Percentiles rank a stretch among this genome's conserved stretches.
These are phyloP conservation scores for Furcasterigmium furcatum DNA, from an alignment of 2,329 filamentous ascomycete genomes.

Conservation along the genomic window DNA sequence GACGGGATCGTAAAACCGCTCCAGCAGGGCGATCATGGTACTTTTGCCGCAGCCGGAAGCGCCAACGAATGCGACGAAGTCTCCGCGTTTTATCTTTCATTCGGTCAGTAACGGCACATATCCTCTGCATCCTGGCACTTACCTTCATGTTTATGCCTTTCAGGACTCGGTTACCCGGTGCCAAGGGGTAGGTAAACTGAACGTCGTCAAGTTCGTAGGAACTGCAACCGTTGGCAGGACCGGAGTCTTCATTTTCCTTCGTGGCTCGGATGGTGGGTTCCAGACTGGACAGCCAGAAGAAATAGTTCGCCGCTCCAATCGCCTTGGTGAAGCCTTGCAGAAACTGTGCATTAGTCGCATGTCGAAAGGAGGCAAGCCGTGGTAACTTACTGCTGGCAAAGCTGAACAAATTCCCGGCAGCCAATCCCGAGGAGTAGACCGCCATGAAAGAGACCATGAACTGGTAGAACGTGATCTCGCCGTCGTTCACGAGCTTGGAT, in stretches of 20 bases:
- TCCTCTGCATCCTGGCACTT: no score
- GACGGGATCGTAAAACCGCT: conserved; percentile 26
- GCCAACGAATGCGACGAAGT: conserved; percentile 53
- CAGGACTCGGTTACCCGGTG: neutral
- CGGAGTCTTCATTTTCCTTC: neutral
- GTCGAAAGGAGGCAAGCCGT: neutral
- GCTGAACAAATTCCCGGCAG: conserved; percentile 1
- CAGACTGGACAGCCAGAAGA: conserved; percentile 25
- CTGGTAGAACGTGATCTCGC: conserved; percentile 4
- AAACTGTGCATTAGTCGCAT: neutral
- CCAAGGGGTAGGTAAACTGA: neutral
- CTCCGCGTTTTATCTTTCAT: conserved; percentile 40
- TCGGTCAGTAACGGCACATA: no score
- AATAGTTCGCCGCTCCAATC: conserved; percentile 32
- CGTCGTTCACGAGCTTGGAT: neutral
- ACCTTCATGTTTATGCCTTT: neutral
- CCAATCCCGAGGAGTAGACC: conserved; percentile 18
- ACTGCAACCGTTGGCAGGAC: neutral
- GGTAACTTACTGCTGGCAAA: conserved; percentile 5
- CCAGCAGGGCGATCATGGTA: conserved; percentile 51
- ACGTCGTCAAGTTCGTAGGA: neutral
- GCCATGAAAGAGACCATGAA: conserved; percentile 26
- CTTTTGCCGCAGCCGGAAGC: conserved; percentile 59
- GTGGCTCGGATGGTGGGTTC: conserved; percentile 6
- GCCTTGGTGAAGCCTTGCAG: conserved; percentile 33